These are phyloP conservation scores for Ehretia macrophylla DNA, from an alignment of 257 asterid species.

Conservation along the genomic window DNA sequence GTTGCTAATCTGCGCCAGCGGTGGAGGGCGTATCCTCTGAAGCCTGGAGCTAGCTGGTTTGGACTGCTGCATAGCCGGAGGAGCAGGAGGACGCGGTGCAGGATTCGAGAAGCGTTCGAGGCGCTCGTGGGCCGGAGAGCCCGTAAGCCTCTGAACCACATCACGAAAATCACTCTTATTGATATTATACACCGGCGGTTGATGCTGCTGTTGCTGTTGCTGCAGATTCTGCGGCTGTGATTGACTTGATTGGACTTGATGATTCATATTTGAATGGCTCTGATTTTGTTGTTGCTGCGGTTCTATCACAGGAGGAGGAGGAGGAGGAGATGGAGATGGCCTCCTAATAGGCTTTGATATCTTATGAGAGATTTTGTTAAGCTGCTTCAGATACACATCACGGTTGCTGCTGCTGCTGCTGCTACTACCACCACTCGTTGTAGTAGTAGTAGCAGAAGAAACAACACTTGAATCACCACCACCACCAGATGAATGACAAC, in stretches of 20 bases:
- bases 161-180: slow-evolving; percentile 82
- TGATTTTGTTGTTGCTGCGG: not conserved
- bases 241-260: slow-evolving; percentile 5
- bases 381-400: slow-evolving; percentile 27
- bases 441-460: slow-evolving; percentile 10
- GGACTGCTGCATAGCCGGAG: slow-evolving; percentile 29
- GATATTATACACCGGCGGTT: slow-evolving; percentile 88
- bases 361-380: slow-evolving; percentile 35
- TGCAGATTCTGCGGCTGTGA: slow-evolving; percentile 17
- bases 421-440: slow-evolving; percentile 12
- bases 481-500: slow-evolving; percentile 24
- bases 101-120: slow-evolving; percentile 7
- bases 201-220: slow-evolving; percentile 32
- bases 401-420: slow-evolving; percentile 4
- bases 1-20: slow-evolving; percentile 57
- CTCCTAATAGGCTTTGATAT: slow-evolving; percentile 32
- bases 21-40: slow-evolving; percentile 95
- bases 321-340: not conserved
- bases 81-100: slow-evolving; percentile 37
- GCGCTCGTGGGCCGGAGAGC: slow-evolving; percentile 75
- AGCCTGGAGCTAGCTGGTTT: slow-evolving; percentile 68
- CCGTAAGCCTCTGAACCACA: slow-evolving; percentile 88
- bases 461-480: slow-evolving; percentile 8
- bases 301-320: slow-evolving; percentile 3
- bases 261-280: slow-evolving; percentile 11